phyloP scores from a whole-genome alignment of 2,329 filamentous ascomycete species.

The Neopestalotiopsis clavispora region DNA sequence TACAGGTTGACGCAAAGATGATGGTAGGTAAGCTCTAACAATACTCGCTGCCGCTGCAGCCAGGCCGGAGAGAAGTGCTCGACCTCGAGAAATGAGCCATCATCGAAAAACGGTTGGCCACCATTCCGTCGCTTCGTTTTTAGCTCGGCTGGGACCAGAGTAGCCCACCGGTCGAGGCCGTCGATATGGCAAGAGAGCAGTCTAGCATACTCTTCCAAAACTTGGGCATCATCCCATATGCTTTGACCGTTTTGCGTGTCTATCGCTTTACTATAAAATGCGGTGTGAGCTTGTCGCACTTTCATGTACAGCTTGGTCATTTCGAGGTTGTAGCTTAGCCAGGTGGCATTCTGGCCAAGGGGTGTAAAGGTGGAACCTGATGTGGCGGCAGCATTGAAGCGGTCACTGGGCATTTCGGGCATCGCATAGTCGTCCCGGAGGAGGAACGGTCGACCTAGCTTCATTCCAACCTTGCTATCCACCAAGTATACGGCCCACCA shows the following conservation, averaged over 20 bases:
- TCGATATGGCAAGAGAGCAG: conserved; percentile 12
- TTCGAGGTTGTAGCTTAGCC: conserved; percentile 42
- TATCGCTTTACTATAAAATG: conserved; percentile 41
- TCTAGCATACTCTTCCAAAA: conserved; percentile 8
- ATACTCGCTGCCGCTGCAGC: conserved; percentile 24
- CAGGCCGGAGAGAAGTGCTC: conserved; percentile 7
- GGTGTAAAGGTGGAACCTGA: conserved; percentile 38
- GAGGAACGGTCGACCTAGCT: conserved; percentile 23
- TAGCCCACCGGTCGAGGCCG: conserved; percentile 20
- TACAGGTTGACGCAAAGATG: conserved; percentile 22
- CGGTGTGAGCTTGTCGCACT: conserved; percentile 36
- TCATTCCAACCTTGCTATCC: conserved; percentile 23
- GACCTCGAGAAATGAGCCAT: conserved; percentile 20
- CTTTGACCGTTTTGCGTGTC: conserved; percentile 22
- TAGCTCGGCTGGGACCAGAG: conserved; percentile 19
- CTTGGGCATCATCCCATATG: not conserved
- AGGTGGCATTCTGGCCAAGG: conserved; percentile 39
- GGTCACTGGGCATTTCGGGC: conserved; percentile 20
- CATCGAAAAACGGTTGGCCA: conserved; percentile 21
- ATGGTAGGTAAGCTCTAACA: conserved; percentile 26
- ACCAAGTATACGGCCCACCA: conserved; percentile 27
- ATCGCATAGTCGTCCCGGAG: conserved; percentile 11
- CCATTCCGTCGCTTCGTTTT: conserved; percentile 9
- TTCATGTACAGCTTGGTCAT: conserved; percentile 40
- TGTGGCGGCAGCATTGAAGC: conserved; percentile 16